Percentiles rank a stretch among this genome's conserved stretches.
phyloP scores from a whole-genome alignment of 371 early-diverging fungal species.

The Rhizomucor miehei region DNA sequence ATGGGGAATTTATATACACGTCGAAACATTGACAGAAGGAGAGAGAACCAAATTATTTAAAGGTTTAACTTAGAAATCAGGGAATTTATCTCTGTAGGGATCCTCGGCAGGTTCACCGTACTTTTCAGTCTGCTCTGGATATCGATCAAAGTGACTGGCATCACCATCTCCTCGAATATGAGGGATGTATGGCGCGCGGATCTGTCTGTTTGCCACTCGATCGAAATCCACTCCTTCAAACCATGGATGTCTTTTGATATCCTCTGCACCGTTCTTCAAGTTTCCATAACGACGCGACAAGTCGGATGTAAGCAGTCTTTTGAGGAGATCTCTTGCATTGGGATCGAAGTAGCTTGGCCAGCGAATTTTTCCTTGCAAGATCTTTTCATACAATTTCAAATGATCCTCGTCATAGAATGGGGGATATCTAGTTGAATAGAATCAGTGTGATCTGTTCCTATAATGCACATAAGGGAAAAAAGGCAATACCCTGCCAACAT shows the following conservation, averaged over 20 bases:
- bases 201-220: conserved; percentile 67
- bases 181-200: conserved; percentile 92
- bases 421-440: conserved; percentile 62
- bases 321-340: conserved; percentile 87
- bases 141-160: conserved; percentile 92
- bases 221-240: conserved; percentile 95
- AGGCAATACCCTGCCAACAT: conserved; percentile 51
- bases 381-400: conserved; percentile 93
- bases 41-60: not conserved
- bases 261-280: conserved; percentile 83
- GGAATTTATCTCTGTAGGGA: conserved; percentile 34
- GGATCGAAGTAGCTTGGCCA: conserved; percentile 95
- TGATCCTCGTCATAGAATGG: conserved; percentile 98
- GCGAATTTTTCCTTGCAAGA: conserved; percentile 80
- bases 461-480: not conserved
- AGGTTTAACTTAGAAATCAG: conserved; percentile 19
- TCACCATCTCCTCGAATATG: conserved; percentile 86
- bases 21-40: not conserved
- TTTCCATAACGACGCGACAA: conserved; percentile 91
- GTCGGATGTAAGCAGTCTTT: conserved; percentile 83
- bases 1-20: too few relatives aligned
- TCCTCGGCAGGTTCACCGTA: conserved; percentile 48
- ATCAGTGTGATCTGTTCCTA: conserved; percentile 13
- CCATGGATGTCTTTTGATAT: conserved; percentile 95
- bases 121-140: conserved; percentile 80